phyloP scores from a whole-genome alignment of 768 basidiomycete species.

The Ramaria rubella region DNA sequence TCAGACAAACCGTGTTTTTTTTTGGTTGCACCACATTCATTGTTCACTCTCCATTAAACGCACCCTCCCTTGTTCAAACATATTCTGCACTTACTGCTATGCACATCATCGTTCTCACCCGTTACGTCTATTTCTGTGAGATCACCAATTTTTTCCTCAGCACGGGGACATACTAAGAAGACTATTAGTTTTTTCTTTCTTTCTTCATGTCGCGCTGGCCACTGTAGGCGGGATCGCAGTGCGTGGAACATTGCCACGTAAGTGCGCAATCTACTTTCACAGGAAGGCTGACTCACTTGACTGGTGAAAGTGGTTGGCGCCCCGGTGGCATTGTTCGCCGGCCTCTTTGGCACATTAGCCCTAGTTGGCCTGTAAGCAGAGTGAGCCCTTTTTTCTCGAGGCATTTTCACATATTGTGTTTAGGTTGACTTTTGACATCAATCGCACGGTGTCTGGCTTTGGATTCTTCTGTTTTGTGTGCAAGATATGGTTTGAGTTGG shows the following conservation, averaged over 20 bases:
- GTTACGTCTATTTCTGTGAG: background rate
- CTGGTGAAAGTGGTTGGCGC: background rate
- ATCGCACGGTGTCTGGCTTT: background rate
- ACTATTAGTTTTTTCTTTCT: background rate
- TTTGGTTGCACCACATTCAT: too few species aligned
- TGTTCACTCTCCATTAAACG: too few species aligned
- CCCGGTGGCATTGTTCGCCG: background rate
- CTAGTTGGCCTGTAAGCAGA: background rate
- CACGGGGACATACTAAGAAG: background rate
- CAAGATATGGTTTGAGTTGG: conserved; percentile 10
- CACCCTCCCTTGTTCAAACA: background rate
- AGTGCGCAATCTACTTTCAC: background rate
- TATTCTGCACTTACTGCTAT: background rate
- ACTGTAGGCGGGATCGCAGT: background rate
- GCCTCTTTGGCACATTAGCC: background rate
- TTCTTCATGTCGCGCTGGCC: background rate
- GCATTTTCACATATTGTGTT: background rate
- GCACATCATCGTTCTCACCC: background rate
- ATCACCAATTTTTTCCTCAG: background rate
- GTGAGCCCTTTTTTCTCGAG: background rate
- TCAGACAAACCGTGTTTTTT: too few species aligned
- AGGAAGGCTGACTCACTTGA: background rate
- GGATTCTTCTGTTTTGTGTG: background rate
- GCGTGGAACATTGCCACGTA: background rate
- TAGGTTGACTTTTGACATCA: background rate